Evolutionary conservation across 2,329 filamentous ascomycete genomes (phyloP), one percentile per base, ranked within the genome.

Genomic region (Diaporthe batatas): DNA sequence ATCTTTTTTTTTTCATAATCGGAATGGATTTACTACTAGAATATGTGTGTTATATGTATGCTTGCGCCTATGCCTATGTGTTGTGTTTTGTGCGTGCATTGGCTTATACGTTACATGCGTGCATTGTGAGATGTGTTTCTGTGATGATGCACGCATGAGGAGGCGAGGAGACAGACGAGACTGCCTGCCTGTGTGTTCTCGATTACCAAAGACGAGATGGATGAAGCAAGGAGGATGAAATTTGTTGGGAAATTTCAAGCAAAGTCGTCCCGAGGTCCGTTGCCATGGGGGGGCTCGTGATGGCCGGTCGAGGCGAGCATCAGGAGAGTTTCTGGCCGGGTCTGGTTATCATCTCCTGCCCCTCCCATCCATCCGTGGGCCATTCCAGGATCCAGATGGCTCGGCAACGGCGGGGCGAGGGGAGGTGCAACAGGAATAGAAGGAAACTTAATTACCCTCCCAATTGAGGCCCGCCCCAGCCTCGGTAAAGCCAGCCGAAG

Each of bases 401-500:
- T 39, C 44, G 55, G 57, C 29, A 59, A 49, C 39, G 4, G 14
- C 12, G 18, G 16, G 1, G n/a, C n/a, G n/a, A 14, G 3, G 8
- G 8, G 11, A 36, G 34, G 11, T 36, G 32, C 18, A 6, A 21
- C 39, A 42, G 23, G 3, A 36, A 18, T 36, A 49, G 57, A 32
- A 29, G 23, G 23, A 23, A 44, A 7, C 39, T 14, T 42, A 14
- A n/a, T 12, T 23, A 44, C 39, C 16, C 47, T 10, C 62, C 47
- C 29, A 39, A 53, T 39, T 53, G 21, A 25, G 62, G 39, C 62
- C 44, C 44, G 62, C 62, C 21, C 62, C 29, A 65, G 55, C 68
- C 68, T 70, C 55, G 68, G 68, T 59, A 70, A 70, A 3, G 32
- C 4, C 54, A 62, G 42, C 68, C 55, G 53, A 55, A 62, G 25